phyloP scores from a whole-genome alignment of 805 yeast species.

The Saccharomycopsis sp. region DNA sequence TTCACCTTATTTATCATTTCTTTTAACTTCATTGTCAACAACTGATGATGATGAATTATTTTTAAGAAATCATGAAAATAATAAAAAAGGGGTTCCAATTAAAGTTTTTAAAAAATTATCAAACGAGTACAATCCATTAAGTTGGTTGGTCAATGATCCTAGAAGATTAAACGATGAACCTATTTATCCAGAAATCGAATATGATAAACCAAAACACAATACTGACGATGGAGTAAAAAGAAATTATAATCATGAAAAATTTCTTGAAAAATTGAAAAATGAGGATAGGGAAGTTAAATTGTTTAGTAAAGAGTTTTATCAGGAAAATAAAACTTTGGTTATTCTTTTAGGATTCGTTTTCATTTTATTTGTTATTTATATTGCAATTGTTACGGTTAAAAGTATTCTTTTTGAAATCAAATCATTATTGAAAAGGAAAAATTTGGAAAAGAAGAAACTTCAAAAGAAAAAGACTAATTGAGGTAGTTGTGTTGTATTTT shows the following conservation, averaged over 20 bases:
- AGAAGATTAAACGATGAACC: constrained; percentile 26
- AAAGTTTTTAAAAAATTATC: constrained; percentile 24
- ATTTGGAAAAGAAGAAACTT: too few species aligned
- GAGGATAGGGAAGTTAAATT: constrained; percentile 25
- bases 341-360: constrained; percentile 25
- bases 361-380: constrained; percentile 4
- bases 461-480: too few species aligned
- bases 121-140: constrained; percentile 21
- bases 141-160: constrained; percentile 25
- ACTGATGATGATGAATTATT: constrained; percentile 19
- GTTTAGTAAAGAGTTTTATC: constrained; percentile 35
- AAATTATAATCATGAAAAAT: constrained; percentile 27
- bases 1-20: constrained; percentile 55
- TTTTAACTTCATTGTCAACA: constrained; percentile 39
- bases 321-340: constrained; percentile 40
- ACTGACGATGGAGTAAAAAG: constrained; percentile 29
- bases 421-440: too few species aligned
- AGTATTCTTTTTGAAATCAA: too few species aligned
- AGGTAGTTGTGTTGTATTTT: too few species aligned
- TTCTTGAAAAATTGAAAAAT: constrained; percentile 45
- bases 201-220: constrained; percentile 42
- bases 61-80: constrained; percentile 15
- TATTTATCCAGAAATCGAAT: constrained; percentile 35
- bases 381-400: constrained; percentile 1
- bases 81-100: constrained; percentile 15